Percentiles rank a stretch among this genome's conserved stretches.
Conservation (phyloP, 768 basidiomycete genomes). For the Termitomyces sp. region DNA sequence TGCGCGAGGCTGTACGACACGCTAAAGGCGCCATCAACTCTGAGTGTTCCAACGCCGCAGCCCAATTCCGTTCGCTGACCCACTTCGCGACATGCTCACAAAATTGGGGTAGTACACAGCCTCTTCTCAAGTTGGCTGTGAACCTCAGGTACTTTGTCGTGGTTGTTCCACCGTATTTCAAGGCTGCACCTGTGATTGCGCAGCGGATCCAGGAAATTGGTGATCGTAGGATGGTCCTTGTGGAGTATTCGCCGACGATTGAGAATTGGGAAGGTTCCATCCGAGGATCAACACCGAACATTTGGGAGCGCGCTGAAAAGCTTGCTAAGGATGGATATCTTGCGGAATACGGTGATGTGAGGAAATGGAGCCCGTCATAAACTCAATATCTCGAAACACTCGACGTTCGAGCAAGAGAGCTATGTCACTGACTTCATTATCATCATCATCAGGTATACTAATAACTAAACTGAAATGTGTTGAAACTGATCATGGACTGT, state of each 20-base stretch:
- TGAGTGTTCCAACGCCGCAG: slow-evolving; percentile 5
- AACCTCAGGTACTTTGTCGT: slow-evolving; percentile 23
- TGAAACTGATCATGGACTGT: not conserved
- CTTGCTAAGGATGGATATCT: not conserved
- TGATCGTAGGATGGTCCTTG: slow-evolving; percentile 21
- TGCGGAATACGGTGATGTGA: not conserved
- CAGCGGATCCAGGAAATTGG: slow-evolving; percentile 21
- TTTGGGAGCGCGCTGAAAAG: slow-evolving; percentile 20
- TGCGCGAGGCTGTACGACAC: slow-evolving; percentile 18
- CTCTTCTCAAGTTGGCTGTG: slow-evolving; percentile 18
- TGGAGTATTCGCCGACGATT: slow-evolving; percentile 17
- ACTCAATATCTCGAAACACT: not conserved
- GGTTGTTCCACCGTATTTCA: slow-evolving; percentile 16
- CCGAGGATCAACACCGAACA: slow-evolving; percentile 6
- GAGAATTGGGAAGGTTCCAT: slow-evolving; percentile 18
- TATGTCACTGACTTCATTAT: not conserved
- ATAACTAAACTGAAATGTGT: not conserved
- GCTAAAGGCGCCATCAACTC: slow-evolving; percentile 7
- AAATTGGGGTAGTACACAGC: slow-evolving; percentile 23
- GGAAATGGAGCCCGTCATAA: not conserved
- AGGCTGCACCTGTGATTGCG: slow-evolving; percentile 16
- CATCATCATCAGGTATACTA: not conserved
- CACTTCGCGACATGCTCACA: slow-evolving; percentile 23
- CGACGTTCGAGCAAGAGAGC: not conserved
- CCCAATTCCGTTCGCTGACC: slow-evolving; percentile 19